These are phyloP conservation scores for Cordyceps fumosorosea DNA, from an alignment of 2,329 filamentous ascomycete species.

Conservation along the genomic window DNA sequence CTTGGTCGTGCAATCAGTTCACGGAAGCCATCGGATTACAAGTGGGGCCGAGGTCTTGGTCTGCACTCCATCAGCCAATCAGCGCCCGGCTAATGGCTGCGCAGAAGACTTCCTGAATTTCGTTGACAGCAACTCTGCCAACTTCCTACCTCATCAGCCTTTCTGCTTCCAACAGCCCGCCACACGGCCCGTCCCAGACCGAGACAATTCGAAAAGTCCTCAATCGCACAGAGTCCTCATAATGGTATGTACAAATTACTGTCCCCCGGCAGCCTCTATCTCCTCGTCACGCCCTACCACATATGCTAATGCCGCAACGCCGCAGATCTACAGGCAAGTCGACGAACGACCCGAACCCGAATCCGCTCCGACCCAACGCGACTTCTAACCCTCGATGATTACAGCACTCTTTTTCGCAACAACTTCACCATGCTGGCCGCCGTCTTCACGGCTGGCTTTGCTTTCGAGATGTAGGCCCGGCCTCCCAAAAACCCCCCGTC, in stretches of 20 bases:
- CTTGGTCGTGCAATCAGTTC: neutral
- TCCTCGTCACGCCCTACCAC: neutral
- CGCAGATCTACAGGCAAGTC: constrained; percentile 55
- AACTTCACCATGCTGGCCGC: constrained; percentile 83
- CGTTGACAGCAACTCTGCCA: constrained; percentile 2
- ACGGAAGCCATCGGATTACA: constrained; percentile 9
- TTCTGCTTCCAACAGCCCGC: constrained; percentile 7
- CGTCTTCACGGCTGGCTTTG: constrained; percentile 84
- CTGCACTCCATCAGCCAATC: constrained; percentile 5
- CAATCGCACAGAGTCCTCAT: constrained; percentile 25
- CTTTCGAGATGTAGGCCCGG: constrained; percentile 77
- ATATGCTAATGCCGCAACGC: constrained; percentile 28
- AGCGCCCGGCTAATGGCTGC: constrained; percentile 4
- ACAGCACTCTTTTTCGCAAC: constrained; percentile 74
- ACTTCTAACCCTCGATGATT: constrained; percentile 8
- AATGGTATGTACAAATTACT: constrained; percentile 47
- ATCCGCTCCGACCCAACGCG: constrained; percentile 13
- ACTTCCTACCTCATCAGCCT: constrained; percentile 8
- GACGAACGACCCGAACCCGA: constrained; percentile 10
- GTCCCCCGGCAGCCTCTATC: neutral
- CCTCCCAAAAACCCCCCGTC: constrained; percentile 13
- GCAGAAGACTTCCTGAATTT: constrained; percentile 15
- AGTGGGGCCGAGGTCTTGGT: constrained; percentile 1
- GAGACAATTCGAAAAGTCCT: constrained; percentile 8
- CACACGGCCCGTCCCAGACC: constrained; percentile 8